These are phyloP conservation scores for Lentinula sp. DNA, from an alignment of 768 basidiomycete species.

Conservation along the genomic window DNA sequence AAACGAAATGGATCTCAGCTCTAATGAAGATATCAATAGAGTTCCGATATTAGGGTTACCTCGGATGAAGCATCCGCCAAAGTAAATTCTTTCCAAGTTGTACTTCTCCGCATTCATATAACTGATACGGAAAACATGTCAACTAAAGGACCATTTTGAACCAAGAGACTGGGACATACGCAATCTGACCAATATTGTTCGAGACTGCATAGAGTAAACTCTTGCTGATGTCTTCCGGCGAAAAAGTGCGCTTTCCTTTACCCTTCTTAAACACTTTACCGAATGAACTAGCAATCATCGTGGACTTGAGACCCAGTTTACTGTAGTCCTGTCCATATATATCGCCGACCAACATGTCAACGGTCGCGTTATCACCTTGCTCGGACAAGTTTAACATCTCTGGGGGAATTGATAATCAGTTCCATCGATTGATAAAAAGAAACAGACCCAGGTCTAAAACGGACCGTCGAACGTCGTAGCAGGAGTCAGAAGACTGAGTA, in stretches of 20 bases:
- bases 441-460: constrained; percentile 21
- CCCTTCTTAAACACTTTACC: constrained; percentile 97
- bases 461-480: constrained; percentile 93
- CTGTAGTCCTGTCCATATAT: constrained; percentile 98
- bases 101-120: constrained; percentile 99
- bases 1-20: constrained; percentile 8
- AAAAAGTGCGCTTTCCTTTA: constrained; percentile 71
- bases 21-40: constrained; percentile 4
- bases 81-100: constrained; percentile 93
- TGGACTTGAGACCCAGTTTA: constrained; percentile 93
- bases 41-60: constrained; percentile 36
- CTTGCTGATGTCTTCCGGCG: constrained; percentile 89
- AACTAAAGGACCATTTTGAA: background rate
- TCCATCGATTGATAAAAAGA: background rate
- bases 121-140: constrained; percentile 30
- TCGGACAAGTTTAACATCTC: constrained; percentile 97
- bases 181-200: constrained; percentile 99
- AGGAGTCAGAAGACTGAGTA: constrained; percentile 91
- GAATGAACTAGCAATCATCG: constrained; percentile 96
- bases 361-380: constrained; percentile 84
- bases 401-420: constrained; percentile 23
- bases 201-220: constrained; percentile 94
- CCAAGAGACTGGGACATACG: constrained; percentile 52
- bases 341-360: constrained; percentile 99
- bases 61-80: constrained; percentile 98